A percentile compares a stretch with the other conserved stretches of the same genome.
Evolutionary conservation across 2,329 filamentous ascomycete species (phyloP).

Genomic region (Penicillium sp.): DNA sequence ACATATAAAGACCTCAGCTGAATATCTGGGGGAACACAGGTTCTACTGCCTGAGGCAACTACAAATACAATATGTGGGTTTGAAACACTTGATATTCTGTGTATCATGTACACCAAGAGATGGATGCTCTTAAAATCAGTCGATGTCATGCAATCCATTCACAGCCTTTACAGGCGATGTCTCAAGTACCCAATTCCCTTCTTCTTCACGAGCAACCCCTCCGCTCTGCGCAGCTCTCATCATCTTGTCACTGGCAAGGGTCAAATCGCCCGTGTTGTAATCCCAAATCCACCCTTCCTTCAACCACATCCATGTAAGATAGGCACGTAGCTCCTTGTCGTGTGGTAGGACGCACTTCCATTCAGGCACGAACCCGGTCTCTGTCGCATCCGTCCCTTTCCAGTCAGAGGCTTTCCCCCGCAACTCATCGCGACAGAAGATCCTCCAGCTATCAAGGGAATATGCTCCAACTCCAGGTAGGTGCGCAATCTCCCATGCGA

Average conservation of each 20-base stretch:
- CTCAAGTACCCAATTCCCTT: slow-evolving; percentile 39
- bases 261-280: slow-evolving; percentile 59
- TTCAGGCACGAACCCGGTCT: slow-evolving; percentile 68
- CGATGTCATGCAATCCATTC: slow-evolving; percentile 24
- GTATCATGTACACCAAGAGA: slow-evolving; percentile 9
- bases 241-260: slow-evolving; percentile 37
- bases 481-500: slow-evolving; percentile 80
- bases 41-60: not conserved
- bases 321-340: slow-evolving; percentile 88
- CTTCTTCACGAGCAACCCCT: slow-evolving; percentile 42
- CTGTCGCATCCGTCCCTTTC: slow-evolving; percentile 54
- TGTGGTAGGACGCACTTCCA: slow-evolving; percentile 82
- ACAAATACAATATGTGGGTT: not conserved
- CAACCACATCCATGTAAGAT: slow-evolving; percentile 88
- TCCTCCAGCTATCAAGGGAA: slow-evolving; percentile 85
- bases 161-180: slow-evolving; percentile 28
- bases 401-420: slow-evolving; percentile 64
- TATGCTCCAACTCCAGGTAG: slow-evolving; percentile 75
- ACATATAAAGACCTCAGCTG: slow-evolving; percentile 1
- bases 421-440: slow-evolving; percentile 81
- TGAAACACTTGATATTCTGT: not conserved
- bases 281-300: slow-evolving; percentile 82
- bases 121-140: not conserved
- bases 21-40: not conserved
- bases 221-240: slow-evolving; percentile 38